A percentile compares a stretch with the other conserved stretches of the same genome.
These are phyloP conservation scores for Backusella macrospora DNA, from an alignment of 192 early-diverging fungal genomes.

Conservation along the genomic window DNA sequence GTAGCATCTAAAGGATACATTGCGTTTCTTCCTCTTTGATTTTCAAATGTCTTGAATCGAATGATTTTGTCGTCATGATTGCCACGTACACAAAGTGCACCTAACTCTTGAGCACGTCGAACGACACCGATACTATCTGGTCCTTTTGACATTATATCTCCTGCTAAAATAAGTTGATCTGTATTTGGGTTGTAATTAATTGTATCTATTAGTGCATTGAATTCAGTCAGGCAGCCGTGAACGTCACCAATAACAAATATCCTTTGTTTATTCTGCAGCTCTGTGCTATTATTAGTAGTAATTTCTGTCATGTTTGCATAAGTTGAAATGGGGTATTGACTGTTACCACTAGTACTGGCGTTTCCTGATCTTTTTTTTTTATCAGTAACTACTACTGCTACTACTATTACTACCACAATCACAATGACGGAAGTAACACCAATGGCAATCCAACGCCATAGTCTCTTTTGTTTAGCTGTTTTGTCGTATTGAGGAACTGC, in stretches of 20 bases:
- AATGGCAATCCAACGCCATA: constrained; percentile 20
- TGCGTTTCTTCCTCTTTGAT: constrained; percentile 17
- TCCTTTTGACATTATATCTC: constrained; percentile 70
- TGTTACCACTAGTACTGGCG: neutral
- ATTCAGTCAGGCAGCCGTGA: constrained; percentile 62
- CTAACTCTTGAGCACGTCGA: constrained; percentile 47
- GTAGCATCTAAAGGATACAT: constrained; percentile 14
- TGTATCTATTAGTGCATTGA: constrained; percentile 53
- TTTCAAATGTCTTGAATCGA: constrained; percentile 47
- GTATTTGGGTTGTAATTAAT: constrained; percentile 37
- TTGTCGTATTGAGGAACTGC: constrained; percentile 10
- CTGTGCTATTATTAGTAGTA: neutral
- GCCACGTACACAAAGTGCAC: constrained; percentile 63
- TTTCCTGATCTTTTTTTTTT: constrained; percentile 19
- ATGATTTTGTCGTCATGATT: constrained; percentile 78
- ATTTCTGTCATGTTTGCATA: constrained; percentile 39
- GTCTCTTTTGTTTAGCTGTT: constrained; percentile 1
- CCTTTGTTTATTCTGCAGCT: constrained; percentile 27
- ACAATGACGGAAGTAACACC: constrained; percentile 4
- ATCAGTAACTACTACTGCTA: constrained; percentile 26
- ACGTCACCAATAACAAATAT: constrained; percentile 74
- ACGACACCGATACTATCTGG: constrained; percentile 62
- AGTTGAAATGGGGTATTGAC: constrained; percentile 23
- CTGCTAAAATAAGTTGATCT: constrained; percentile 67
- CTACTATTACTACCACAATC: constrained; percentile 21